Evolutionary conservation across 2,329 filamentous ascomycete genomes (phyloP).

Genomic region (Colletotrichum somersetense): DNA sequence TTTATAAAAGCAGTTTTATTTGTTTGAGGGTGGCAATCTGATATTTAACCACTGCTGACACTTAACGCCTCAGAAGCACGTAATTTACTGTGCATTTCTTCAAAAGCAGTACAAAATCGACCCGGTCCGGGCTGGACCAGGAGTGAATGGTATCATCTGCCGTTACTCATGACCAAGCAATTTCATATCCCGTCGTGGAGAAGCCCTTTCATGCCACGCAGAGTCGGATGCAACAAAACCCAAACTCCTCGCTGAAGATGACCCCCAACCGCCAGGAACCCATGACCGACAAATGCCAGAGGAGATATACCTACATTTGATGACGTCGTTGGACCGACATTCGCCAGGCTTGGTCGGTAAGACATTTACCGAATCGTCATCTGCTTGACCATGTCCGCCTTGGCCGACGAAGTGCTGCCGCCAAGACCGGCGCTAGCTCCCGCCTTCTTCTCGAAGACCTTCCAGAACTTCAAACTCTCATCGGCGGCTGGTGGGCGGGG

Average conservation of each 20-base stretch:
- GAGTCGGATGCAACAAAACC: conserved; percentile 56
- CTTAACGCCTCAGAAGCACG: conserved; percentile 2
- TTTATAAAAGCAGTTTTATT: neutral
- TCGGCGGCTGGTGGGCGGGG: conserved; percentile 75
- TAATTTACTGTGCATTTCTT: conserved; percentile 12
- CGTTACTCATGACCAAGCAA: conserved; percentile 42
- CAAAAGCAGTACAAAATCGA: conserved; percentile 17
- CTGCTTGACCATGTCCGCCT: conserved; percentile 90
- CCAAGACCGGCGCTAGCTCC: conserved; percentile 77
- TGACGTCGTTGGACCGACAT: conserved; percentile 43
- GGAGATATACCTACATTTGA: conserved; percentile 63
- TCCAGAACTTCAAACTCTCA: conserved; percentile 99
- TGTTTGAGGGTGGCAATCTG: conserved; percentile 4
- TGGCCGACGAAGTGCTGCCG: conserved; percentile 76
- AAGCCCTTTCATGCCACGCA: conserved; percentile 65
- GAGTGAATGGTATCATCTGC: conserved; percentile 29
- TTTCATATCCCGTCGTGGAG: conserved; percentile 51
- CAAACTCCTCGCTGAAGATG: conserved; percentile 66
- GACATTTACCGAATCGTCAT: conserved; percentile 86
- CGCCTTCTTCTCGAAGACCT: conserved; percentile 99
- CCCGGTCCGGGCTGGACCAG: conserved; percentile 17
- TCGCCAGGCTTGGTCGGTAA: conserved; percentile 36
- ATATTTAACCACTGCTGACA: conserved; percentile 22
- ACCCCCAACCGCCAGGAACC: conserved; percentile 47
- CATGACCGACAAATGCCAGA: conserved; percentile 57